Evolutionary conservation across 192 early-diverging fungal species (phyloP).

Genomic region (Podila horticola): DNA sequence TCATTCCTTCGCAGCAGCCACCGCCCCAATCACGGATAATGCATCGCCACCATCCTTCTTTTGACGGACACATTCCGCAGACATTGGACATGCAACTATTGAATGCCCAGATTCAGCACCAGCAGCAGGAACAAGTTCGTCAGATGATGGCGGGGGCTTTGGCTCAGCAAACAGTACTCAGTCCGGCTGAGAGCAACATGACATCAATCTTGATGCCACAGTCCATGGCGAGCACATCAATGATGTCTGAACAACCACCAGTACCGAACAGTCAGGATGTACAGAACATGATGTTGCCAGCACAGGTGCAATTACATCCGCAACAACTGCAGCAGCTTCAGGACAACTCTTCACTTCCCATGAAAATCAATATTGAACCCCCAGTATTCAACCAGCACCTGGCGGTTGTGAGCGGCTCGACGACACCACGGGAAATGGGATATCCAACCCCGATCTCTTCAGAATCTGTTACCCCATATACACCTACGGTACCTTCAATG

Average conservation of each 20-base stretch:
- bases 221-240: neutral
- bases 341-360: neutral
- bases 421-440: constrained; percentile 13
- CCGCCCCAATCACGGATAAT: constrained; percentile 12
- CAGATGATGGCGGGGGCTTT: constrained; percentile 25
- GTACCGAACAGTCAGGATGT: neutral
- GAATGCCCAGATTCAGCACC: constrained; percentile 35
- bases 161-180: constrained; percentile 13
- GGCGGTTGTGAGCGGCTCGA: constrained; percentile 1
- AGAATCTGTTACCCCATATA: constrained; percentile 21
- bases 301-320: constrained; percentile 10
- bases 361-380: constrained; percentile 4
- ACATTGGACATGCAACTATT: constrained; percentile 32
- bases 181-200: constrained; percentile 16
- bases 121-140: constrained; percentile 17
- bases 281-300: neutral
- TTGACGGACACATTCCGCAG: constrained; percentile 24
- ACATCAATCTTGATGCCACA: constrained; percentile 17
- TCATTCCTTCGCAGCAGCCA: constrained; percentile 45
- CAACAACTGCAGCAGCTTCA: constrained; percentile 12
- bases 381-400: neutral
- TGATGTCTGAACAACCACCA: constrained; percentile 2
- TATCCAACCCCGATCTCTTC: constrained; percentile 18
- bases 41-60: constrained; percentile 37
- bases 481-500: constrained; percentile 45